Percentiles rank a stretch among this genome's conserved stretches.
phyloP scores from a whole-genome alignment of 73 alveolate species.

The Paramecium tetraurelia region DNA sequence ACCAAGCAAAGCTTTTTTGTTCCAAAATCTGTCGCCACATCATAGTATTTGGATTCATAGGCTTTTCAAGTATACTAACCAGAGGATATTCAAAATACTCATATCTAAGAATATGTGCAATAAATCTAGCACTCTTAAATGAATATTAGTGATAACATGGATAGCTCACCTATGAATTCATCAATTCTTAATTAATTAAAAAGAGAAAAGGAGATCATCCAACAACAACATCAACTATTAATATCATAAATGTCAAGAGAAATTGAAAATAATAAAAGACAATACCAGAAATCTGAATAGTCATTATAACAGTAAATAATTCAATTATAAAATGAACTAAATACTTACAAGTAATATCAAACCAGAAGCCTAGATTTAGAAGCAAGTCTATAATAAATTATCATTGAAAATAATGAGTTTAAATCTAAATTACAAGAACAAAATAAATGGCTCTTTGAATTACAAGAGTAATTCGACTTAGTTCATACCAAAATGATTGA shows the following conservation, averaged over 20 bases:
- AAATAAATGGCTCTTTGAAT: neutral
- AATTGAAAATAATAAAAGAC: neutral
- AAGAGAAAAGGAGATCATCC: neutral
- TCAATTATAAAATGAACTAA: neutral
- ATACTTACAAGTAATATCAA: neutral
- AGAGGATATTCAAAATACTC: neutral
- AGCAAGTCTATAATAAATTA: neutral
- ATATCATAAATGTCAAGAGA: neutral
- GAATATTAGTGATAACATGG: neutral
- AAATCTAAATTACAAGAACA: neutral
- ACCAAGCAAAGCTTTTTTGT: neutral
- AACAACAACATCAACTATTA: neutral
- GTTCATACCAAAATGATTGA: neutral
- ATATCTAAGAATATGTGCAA: neutral
- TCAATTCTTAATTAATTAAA: neutral
- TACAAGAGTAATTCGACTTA: neutral
- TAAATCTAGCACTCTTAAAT: neutral
- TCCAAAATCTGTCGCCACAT: neutral
- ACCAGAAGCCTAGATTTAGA: neutral
- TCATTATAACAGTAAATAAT: neutral
- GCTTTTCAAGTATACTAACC: neutral
- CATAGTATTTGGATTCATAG: neutral
- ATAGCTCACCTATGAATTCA: neutral
- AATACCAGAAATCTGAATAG: neutral
- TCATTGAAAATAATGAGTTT: neutral